Conservation (phyloP, 208 protist species). For the Lotmaria passim region DNA sequence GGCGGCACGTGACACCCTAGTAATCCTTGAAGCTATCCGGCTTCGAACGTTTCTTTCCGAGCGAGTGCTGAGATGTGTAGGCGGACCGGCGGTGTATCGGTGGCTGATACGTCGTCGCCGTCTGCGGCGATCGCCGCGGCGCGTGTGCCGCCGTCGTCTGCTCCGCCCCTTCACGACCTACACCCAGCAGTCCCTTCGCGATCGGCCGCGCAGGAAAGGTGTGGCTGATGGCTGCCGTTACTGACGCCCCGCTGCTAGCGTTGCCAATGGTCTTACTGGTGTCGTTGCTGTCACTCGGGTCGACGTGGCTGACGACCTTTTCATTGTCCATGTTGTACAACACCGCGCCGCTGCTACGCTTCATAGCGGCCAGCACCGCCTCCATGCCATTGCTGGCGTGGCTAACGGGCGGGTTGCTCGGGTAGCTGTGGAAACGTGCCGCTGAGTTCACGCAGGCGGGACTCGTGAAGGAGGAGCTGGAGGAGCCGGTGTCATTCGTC, state of each 20-base stretch:
- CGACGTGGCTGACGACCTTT: not conserved
- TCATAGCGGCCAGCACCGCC: constrained; percentile 25
- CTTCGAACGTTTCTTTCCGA: constrained; percentile 66
- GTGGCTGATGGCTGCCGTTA: not conserved
- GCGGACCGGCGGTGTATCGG: constrained; percentile 20
- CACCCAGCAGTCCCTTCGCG: not conserved
- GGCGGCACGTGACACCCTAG: constrained; percentile 13
- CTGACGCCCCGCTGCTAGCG: not conserved
- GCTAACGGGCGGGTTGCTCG: not conserved
- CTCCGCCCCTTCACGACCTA: constrained; percentile 19
- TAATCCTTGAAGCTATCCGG: constrained; percentile 77
- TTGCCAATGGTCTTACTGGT: not conserved
- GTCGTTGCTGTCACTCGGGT: not conserved
- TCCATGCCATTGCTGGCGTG: constrained; percentile 14
- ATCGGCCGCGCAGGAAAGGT: constrained; percentile 27
- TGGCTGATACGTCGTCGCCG: constrained; percentile 7
- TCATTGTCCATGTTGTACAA: constrained; percentile 16
- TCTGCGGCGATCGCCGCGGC: constrained; percentile 22
- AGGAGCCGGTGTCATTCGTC: constrained; percentile 8
- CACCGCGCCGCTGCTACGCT: constrained; percentile 12
- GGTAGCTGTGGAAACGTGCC: constrained; percentile 4
- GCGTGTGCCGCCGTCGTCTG: constrained; percentile 13
- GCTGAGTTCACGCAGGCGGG: constrained; percentile 20
- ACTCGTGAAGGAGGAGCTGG: constrained; percentile 28
- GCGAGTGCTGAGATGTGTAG: constrained; percentile 28